Base-by-base conservation (phyloP, 106 monocot species). In the Acorus gramineus region DNA sequence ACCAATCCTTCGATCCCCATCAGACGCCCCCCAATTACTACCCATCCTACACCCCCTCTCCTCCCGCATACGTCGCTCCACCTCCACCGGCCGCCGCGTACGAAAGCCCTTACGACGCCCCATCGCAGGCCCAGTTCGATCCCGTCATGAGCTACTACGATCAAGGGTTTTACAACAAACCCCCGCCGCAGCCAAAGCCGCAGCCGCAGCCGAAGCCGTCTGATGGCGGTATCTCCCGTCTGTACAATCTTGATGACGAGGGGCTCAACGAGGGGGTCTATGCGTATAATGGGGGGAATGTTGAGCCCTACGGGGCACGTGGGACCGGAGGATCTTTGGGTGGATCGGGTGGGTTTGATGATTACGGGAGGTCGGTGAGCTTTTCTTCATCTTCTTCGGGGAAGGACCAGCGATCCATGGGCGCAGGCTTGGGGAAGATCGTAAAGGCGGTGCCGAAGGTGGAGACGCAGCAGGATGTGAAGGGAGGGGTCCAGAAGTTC, bases 241-340 rank as follows among this genome's bases (percentile, higher is more conserved):
- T 49, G 69, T 52, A 6, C 12, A 28, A 28, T 28, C 28, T 58
- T 0, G 58, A 67, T 3, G 78, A 74, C 60, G 85, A 79, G 47
- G 66, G 64, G 42, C 66, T 79, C 11, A 77, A 78, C 11, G 86
- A 86, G 10, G 94, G 89, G 6, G 86, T 77, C 10, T 94, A 86
- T 74, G 64, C 78, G 4, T 94, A 94, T 60, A 79, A 80, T 63
- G 89, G 86, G 4, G 94, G 94, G 82, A 84, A n/a, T 81, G 78
- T n/a, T 69, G 66, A 74, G 44, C 74, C 66, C 28, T 67, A 74
- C 49, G 74, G 74, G 60, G 66, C 73, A 49, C 49, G 60, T 47
- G 65, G 73, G 61, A 45, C 64, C 72, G 6, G 71, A 53, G 10
- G 28, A 28, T 70, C 68, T 7, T 73, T 73, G 0, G 43, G 2